Conservation (phyloP, 2,329 filamentous ascomycete species). For the Phoma sp. region DNA sequence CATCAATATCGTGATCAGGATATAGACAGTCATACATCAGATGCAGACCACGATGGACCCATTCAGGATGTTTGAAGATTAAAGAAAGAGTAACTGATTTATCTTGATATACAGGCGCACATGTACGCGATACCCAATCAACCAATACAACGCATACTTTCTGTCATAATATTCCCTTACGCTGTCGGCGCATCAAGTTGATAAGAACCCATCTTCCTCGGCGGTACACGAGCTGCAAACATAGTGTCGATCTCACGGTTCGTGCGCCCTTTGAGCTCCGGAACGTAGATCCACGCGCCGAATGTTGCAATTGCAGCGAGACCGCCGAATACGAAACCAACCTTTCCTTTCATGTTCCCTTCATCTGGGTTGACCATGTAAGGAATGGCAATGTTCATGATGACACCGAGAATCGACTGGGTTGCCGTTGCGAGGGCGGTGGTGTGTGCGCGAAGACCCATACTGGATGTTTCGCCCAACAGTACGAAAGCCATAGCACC, state of each 20-base stretch:
- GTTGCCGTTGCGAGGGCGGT: constrained; percentile 71
- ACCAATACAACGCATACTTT: neutral
- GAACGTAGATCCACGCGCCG: constrained; percentile 46
- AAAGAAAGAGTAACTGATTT: neutral
- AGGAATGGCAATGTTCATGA: constrained; percentile 41
- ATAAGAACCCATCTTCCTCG: constrained; percentile 24
- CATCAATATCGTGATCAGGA: constrained; percentile 68
- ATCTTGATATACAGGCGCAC: neutral
- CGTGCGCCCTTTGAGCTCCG: constrained; percentile 48
- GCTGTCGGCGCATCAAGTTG: neutral
- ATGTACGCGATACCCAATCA: constrained; percentile 11
- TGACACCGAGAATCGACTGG: constrained; percentile 47
- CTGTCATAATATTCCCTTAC: neutral
- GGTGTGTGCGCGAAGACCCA: constrained; percentile 84
- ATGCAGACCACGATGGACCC: neutral
- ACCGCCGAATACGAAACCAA: constrained; percentile 50
- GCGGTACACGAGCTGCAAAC: constrained; percentile 37
- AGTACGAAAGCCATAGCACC: constrained; percentile 87
- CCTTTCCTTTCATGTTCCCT: constrained; percentile 47
- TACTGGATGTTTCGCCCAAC: constrained; percentile 79
- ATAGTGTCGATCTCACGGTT: constrained; percentile 49
- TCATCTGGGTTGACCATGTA: constrained; percentile 52
- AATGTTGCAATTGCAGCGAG: constrained; percentile 37
- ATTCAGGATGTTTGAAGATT: neutral
- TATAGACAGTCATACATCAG: constrained; percentile 26